Percentiles rank a stretch among this genome's conserved stretches.
These are phyloP conservation scores for Hsuehochloa calcarea DNA, from an alignment of 176 grass and related monocot species.

Conservation along the genomic window DNA sequence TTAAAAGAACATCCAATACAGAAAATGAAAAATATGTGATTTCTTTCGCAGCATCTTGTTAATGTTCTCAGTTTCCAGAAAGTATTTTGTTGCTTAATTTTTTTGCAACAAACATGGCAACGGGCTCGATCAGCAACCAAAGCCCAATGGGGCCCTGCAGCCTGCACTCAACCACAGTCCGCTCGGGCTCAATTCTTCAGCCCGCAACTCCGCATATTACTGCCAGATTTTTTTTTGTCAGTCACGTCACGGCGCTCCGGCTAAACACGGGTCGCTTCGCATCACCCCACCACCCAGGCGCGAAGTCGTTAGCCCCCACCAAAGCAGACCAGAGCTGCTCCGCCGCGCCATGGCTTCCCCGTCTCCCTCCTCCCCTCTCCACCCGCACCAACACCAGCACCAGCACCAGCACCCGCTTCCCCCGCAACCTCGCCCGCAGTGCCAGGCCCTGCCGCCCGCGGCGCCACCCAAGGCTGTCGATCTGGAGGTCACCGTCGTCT, in stretches of 20 bases:
- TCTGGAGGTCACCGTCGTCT: slow-evolving; percentile 80
- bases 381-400: neutral
- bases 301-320: neutral
- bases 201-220: no score
- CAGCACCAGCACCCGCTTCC: slow-evolving; percentile 35
- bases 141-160: neutral
- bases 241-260: neutral
- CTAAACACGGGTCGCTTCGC: neutral
- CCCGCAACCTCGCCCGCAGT: slow-evolving; percentile 37
- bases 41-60: neutral
- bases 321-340: neutral
- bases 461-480: slow-evolving; percentile 48
- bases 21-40: neutral
- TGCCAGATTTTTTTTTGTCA: neutral
- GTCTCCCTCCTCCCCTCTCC: slow-evolving; percentile 23
- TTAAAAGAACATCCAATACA: neutral
- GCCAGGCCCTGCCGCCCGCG: slow-evolving; percentile 34
- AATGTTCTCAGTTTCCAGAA: neutral
- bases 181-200: neutral
- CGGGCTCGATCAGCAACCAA: neutral
- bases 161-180: neutral
- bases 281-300: neutral
- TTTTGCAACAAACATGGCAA: neutral
- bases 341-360: slow-evolving; percentile 51
- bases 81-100: neutral